Conservation (phyloP, 306 rosid species). For the Sechiopsis laciniata region DNA sequence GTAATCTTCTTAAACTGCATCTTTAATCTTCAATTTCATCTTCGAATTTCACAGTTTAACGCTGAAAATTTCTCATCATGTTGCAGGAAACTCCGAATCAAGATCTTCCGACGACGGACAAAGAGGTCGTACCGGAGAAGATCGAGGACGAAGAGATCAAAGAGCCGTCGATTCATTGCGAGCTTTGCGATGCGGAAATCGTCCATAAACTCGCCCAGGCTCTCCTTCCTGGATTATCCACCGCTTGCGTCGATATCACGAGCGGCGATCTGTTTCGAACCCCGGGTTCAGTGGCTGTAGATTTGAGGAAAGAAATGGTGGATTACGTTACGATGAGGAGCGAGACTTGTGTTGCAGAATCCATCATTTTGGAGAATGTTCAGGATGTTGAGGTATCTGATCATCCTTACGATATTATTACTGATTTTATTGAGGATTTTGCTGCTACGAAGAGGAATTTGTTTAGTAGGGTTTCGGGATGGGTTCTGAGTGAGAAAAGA, state of each 20-base stretch:
- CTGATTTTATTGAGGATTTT: conserved; percentile 70
- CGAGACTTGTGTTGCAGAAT: conserved; percentile 62
- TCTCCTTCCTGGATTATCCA: conserved; percentile 66
- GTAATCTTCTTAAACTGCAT: neutral
- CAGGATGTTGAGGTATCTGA: conserved; percentile 44
- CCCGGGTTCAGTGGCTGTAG: conserved; percentile 66
- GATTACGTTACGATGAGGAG: conserved; percentile 57
- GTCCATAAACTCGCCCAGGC: conserved; percentile 68
- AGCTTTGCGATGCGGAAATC: conserved; percentile 53
- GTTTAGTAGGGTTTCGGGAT: conserved; percentile 62
- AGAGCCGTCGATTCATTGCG: conserved; percentile 45
- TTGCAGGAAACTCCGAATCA: conserved; percentile 39
- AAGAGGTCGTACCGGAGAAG: conserved; percentile 51
- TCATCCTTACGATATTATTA: conserved; percentile 64
- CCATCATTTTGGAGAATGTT: conserved; percentile 50
- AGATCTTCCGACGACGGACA: conserved; percentile 39
- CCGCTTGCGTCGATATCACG: conserved; percentile 61
- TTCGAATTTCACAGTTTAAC: neutral
- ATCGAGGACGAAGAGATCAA: conserved; percentile 46
- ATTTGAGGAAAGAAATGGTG: conserved; percentile 70
- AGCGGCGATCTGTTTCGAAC: conserved; percentile 38
- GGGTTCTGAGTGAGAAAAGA: conserved; percentile 71
- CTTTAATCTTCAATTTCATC: neutral
- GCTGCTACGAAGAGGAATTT: conserved; percentile 57
- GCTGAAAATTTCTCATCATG: neutral